Percentiles rank a stretch among this genome's conserved stretches.
phyloP scores from a whole-genome alignment of 2,329 filamentous ascomycete genomes.

The Simplicillium sp. region DNA sequence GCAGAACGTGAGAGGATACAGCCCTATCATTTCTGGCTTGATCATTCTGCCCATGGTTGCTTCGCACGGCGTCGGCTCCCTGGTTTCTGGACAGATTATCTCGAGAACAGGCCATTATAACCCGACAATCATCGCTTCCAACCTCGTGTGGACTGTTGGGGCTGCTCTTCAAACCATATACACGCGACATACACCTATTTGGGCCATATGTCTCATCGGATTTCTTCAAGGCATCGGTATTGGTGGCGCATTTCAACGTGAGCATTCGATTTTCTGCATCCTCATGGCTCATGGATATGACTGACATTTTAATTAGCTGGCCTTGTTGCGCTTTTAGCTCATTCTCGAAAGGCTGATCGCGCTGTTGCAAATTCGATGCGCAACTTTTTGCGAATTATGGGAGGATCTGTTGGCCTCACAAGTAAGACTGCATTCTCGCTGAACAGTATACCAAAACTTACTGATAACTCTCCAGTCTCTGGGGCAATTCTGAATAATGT shows the following conservation, averaged over 20 bases:
- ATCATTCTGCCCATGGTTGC: constrained; percentile 2
- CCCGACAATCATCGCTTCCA: not conserved
- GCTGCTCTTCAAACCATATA: not conserved
- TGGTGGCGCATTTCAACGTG: not conserved
- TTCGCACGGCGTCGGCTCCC: not conserved
- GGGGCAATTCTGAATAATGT: not conserved
- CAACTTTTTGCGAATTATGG: not conserved
- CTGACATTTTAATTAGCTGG: not conserved
- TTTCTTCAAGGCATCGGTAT: not conserved
- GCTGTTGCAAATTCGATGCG: not conserved
- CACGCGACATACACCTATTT: not conserved
- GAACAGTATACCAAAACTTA: no score
- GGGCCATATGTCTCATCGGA: not conserved
- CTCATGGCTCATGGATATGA: no score
- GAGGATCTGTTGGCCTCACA: not conserved
- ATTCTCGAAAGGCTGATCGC: not conserved
- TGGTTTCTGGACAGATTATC: constrained; percentile 1
- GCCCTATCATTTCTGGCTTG: not conserved
- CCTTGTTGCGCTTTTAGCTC: not conserved
- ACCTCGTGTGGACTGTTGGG: not conserved
- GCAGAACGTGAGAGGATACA: constrained; percentile 1
- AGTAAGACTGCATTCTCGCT: not conserved
- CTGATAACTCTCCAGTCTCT: not conserved
- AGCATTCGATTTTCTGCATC: no score
- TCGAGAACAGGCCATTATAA: not conserved